Base-by-base conservation (phyloP, 345 rosid species). In the Arabidopsis thaliana region DNA sequence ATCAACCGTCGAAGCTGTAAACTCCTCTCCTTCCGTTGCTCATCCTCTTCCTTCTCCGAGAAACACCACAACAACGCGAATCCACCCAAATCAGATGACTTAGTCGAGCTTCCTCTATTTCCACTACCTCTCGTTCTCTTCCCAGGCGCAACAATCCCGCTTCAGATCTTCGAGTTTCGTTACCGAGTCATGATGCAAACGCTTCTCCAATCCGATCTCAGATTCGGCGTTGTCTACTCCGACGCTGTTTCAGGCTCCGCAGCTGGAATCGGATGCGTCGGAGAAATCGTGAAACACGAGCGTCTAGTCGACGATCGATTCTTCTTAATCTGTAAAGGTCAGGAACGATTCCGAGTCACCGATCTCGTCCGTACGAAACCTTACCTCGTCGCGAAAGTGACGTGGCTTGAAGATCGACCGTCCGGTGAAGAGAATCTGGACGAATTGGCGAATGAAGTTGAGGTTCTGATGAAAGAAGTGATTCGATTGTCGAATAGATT, bases 181-280 rank as follows among this genome's bases (percentile, higher is more conserved):
- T 94, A 91, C 89, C 96, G 98, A 65, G 91, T 91, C 57, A 91
- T 90, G 98, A 91, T 94, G 96, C 95, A 94, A 73, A 91, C 98
- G 3, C 95, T 94, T 45, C 97, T 94, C 77, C 95, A 90, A 14
- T 84, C 96, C 40, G 98, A 91, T 85, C 92, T 94, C 65, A 87
- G 96, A 6, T 94, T 94, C 78, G 98, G 98, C 68, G 97, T 94
- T 33, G 80, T 91, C 62, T 91, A 82, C 81, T 81, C 96, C 67
- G 98, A 94, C 78, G 71, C 93, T 51, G 76, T 80, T 23, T 64
- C 97, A 30, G 98, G 97, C 1, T 83, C 88, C 1, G 80, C 96
- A n/a, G 79, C 96, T 30, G 86, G 81, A 2, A 83, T 94, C 13
- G 97, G 98, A 4, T 94, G 97, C 82, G 96, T 91, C 13, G 98